phyloP scores from a whole-genome alignment of 495 filamentous ascomycete genomes.

The Penicillium cinerascens region DNA sequence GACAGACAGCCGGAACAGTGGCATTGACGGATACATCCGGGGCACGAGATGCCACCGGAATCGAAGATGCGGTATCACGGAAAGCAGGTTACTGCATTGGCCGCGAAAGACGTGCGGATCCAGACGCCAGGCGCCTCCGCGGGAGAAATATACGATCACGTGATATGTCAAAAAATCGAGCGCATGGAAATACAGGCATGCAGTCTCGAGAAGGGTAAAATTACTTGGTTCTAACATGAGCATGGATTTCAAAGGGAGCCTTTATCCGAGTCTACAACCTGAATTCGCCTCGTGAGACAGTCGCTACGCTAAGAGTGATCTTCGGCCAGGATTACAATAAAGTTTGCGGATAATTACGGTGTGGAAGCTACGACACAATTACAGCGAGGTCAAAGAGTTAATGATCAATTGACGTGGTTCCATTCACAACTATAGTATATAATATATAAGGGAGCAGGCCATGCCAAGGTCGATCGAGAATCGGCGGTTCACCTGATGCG shows the following conservation, averaged over 20 bases:
- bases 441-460: neutral
- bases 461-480: neutral
- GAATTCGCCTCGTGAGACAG: neutral
- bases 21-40: slow-evolving; percentile 46
- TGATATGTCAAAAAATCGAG: neutral
- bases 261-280: neutral
- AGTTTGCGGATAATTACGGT: slow-evolving; percentile 10
- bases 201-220: neutral
- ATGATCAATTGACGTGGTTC: neutral
- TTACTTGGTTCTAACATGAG: neutral
- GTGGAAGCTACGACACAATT: neutral
- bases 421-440: neutral
- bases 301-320: slow-evolving; percentile 14
- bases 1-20: slow-evolving; percentile 30
- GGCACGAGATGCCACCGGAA: slow-evolving; percentile 29
- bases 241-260: neutral
- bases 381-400: neutral
- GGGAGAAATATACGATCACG: slow-evolving; percentile 11
- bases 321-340: slow-evolving; percentile 19
- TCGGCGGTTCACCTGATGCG: neutral
- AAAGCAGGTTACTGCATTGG: slow-evolving; percentile 17
- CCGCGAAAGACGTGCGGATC: slow-evolving; percentile 3
- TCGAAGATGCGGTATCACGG: slow-evolving; percentile 18
- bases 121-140: neutral
- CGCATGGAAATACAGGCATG: neutral